These are phyloP conservation scores for Oleoguttula mirabilis DNA, from an alignment of 495 filamentous ascomycete species.

Conservation along the genomic window DNA sequence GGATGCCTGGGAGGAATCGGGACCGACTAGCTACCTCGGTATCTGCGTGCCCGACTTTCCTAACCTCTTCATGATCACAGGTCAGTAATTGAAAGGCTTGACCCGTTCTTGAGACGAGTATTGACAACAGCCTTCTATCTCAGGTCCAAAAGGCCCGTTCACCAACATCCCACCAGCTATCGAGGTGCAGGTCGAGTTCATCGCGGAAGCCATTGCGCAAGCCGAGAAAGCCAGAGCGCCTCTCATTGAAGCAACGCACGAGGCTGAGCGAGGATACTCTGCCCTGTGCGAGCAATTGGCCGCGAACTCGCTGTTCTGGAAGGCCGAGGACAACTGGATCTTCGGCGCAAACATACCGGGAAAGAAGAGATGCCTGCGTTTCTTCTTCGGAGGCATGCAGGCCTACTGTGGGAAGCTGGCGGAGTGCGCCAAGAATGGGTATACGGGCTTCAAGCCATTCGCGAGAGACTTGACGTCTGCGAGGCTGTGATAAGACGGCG, in stretches of 20 bases:
- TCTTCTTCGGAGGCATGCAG: slow-evolving; percentile 18
- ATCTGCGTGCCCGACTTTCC: slow-evolving; percentile 14
- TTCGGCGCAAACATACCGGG: slow-evolving; percentile 21
- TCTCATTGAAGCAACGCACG: slow-evolving; percentile 9
- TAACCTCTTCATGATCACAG: slow-evolving; percentile 19
- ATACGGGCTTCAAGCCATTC: slow-evolving; percentile 4
- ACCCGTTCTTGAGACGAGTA: no score
- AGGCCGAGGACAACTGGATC: slow-evolving; percentile 1
- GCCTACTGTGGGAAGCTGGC: slow-evolving; percentile 10
- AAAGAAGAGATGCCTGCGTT: slow-evolving; percentile 16
- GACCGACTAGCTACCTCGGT: slow-evolving; percentile 16
- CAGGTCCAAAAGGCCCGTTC: slow-evolving; percentile 18
- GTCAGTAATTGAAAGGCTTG: no score
- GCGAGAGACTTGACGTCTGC: no score
- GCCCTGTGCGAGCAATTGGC: slow-evolving; percentile 5
- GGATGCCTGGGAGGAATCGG: slow-evolving; percentile 11
- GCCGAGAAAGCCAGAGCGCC: background rate
- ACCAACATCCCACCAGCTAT: slow-evolving; percentile 14
- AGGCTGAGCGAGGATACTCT: slow-evolving; percentile 12
- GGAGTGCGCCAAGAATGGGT: slow-evolving; percentile 3
- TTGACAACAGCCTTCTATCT: no score
- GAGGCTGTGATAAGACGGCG: no score
- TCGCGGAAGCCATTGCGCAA: slow-evolving; percentile 7
- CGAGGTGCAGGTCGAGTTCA: slow-evolving; percentile 18
- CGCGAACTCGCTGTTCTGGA: background rate